A percentile compares a stretch with the other conserved stretches of the same genome.
Conservation (phyloP, 192 early-diverging fungal species). For the Backusella circina region DNA sequence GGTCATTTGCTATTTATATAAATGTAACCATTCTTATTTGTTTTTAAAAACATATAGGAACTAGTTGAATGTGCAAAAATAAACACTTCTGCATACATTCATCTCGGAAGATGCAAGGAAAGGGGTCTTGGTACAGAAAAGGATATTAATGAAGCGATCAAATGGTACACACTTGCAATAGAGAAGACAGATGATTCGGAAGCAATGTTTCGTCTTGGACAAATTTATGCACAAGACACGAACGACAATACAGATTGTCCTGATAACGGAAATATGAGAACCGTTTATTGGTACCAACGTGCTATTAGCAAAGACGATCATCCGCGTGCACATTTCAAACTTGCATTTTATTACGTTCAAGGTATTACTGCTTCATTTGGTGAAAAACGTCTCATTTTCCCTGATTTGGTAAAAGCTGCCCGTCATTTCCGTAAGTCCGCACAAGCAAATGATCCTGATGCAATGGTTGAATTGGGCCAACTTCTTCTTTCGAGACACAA, state of each 20-base stretch:
- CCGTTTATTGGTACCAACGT: constrained; percentile 26
- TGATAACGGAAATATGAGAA: not conserved
- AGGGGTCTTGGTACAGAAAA: constrained; percentile 20
- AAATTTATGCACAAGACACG: constrained; percentile 15
- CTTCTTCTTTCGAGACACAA: constrained; percentile 3
- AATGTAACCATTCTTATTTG: not conserved
- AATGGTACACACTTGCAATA: constrained; percentile 28
- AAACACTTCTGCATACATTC: constrained; percentile 20
- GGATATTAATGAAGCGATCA: constrained; percentile 12
- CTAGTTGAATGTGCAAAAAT: constrained; percentile 17
- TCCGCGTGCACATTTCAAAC: constrained; percentile 19
- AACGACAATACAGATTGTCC: not conserved
- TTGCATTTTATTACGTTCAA: constrained; percentile 18
- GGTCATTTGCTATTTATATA: not conserved
- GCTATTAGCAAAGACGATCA: constrained; percentile 20
- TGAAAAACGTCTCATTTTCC: not conserved
- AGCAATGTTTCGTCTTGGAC: constrained; percentile 31
- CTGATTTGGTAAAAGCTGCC: constrained; percentile 3
- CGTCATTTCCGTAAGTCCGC: constrained; percentile 18
- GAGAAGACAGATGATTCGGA: constrained; percentile 20
- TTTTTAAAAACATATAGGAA: constrained; percentile 14
- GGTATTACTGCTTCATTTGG: constrained; percentile 7
- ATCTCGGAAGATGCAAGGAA: constrained; percentile 29
- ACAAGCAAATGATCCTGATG: constrained; percentile 22
- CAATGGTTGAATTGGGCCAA: constrained; percentile 29